phyloP scores from a whole-genome alignment of 176 grass and related monocot genomes.

The Raddia guianensis region DNA sequence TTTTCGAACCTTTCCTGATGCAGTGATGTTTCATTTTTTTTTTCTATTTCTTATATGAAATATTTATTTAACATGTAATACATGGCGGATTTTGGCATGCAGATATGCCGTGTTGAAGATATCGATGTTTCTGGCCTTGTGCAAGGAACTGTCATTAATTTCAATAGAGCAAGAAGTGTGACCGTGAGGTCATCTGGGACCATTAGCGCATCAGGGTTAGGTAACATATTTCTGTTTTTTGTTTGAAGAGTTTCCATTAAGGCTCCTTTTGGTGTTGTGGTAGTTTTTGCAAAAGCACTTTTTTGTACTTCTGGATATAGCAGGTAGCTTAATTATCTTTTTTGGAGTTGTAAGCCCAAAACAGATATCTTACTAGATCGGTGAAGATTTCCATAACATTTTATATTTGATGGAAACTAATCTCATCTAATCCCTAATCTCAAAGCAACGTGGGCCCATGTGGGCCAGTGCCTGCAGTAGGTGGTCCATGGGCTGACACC shows the following conservation, averaged over 20 bases:
- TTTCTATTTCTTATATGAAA: conserved; percentile 5
- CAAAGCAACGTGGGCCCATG: too few relatives aligned
- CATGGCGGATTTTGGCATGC: conserved; percentile 32
- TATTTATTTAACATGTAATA: conserved; percentile 37
- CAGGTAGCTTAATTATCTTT: conserved; percentile 29
- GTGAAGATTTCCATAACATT: background rate
- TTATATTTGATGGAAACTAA: too few relatives aligned
- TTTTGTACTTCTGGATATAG: conserved; percentile 9
- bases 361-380: conserved; percentile 11
- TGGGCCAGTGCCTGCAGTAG: too few relatives aligned
- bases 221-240: conserved; percentile 49
- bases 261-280: background rate
- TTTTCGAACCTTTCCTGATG: conserved; percentile 7
- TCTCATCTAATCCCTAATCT: too few relatives aligned
- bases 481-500: too few relatives aligned
- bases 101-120: conserved; percentile 99
- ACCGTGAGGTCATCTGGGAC: conserved; percentile 62
- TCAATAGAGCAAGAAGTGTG: conserved; percentile 83
- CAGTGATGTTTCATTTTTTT: conserved; percentile 28
- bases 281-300: conserved; percentile 13
- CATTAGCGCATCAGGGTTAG: conserved; percentile 86
- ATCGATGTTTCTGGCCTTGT: conserved; percentile 90
- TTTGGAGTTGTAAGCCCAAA: background rate
- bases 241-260: conserved; percentile 12
- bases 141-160: conserved; percentile 95